These are phyloP conservation scores for Cryptosporidium xiaoi DNA, from an alignment of 169 alveolate genomes.

Conservation along the genomic window DNA sequence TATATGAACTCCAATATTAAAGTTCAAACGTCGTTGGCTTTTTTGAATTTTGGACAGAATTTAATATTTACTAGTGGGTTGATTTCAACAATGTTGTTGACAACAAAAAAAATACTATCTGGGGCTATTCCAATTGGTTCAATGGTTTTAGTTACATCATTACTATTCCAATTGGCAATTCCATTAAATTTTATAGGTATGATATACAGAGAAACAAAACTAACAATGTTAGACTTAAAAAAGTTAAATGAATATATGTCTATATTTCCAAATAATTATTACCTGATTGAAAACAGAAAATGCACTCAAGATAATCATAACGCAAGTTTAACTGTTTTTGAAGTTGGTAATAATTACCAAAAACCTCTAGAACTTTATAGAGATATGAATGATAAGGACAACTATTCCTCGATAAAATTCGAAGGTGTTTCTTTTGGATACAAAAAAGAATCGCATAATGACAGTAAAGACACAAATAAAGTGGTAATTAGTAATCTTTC, in stretches of 20 bases:
- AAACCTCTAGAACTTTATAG: neutral
- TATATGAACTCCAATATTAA: slow-evolving; percentile 68
- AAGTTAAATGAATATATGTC: slow-evolving; percentile 44
- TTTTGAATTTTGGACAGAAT: slow-evolving; percentile 82
- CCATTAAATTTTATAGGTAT: slow-evolving; percentile 80
- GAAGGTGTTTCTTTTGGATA: slow-evolving; percentile 78
- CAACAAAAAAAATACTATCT: slow-evolving; percentile 76
- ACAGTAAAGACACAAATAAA: neutral
- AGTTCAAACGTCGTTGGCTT: slow-evolving; percentile 79
- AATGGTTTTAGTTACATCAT: slow-evolving; percentile 77
- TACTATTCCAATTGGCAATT: slow-evolving; percentile 80
- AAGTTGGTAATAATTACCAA: neutral
- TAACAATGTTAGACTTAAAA: slow-evolving; percentile 76
- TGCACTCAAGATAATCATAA: neutral
- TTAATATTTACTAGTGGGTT: slow-evolving; percentile 78
- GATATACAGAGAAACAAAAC: slow-evolving; percentile 76
- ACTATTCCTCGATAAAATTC: slow-evolving; percentile 74
- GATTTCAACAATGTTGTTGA: slow-evolving; percentile 70
- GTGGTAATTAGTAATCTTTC: slow-evolving; percentile 74
- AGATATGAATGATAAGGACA: neutral
- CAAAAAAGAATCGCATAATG: slow-evolving; percentile 21
- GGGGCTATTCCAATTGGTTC: slow-evolving; percentile 79
- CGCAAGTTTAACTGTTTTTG: too few relatives aligned
- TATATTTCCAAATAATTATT: neutral
- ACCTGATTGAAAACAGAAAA: neutral